These are phyloP conservation scores for Lobosporangium transversale DNA, from an alignment of 192 early-diverging fungal species.

Conservation along the genomic window DNA sequence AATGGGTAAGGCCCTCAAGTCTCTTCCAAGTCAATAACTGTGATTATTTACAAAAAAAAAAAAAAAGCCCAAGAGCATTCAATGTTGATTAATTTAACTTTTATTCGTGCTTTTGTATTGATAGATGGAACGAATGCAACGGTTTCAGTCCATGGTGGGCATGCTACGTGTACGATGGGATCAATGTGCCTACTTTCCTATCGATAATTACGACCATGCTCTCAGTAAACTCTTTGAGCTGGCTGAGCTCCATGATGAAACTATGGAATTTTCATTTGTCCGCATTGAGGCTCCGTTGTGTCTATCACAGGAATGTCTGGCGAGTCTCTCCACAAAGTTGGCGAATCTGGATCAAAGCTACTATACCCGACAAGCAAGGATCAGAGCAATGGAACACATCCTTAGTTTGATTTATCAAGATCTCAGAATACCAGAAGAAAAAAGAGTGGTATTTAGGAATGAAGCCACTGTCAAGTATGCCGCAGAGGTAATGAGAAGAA, in stretches of 20 bases:
- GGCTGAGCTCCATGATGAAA: constrained; percentile 10
- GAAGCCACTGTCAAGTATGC: constrained; percentile 46
- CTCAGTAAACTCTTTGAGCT: constrained; percentile 28
- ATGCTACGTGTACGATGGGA: constrained; percentile 39
- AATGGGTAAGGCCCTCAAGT: constrained; percentile 29
- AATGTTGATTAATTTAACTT: too few relatives aligned
- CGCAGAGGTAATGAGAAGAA: constrained; percentile 45
- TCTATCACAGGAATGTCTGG: constrained; percentile 53
- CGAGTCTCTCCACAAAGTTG: constrained; percentile 42
- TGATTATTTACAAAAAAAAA: background rate
- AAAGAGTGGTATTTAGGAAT: constrained; percentile 28
- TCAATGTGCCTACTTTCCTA: constrained; percentile 32
- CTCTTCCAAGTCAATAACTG: background rate
- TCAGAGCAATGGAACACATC: constrained; percentile 43
- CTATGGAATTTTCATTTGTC: constrained; percentile 11
- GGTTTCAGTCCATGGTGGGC: constrained; percentile 36
- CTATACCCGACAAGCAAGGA: constrained; percentile 49
- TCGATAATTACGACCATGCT: constrained; percentile 34
- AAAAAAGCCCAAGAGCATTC: too few relatives aligned
- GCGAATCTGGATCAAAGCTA: constrained; percentile 45
- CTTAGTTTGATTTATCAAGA: constrained; percentile 48
- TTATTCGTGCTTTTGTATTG: too few relatives aligned
- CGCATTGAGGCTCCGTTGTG: constrained; percentile 52
- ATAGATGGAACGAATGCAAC: constrained; percentile 22
- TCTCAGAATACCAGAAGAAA: constrained; percentile 5